These are phyloP conservation scores for Ulota crispa DNA, from an alignment of 225 moss, liverwort and hornwort species.

Conservation along the genomic window DNA sequence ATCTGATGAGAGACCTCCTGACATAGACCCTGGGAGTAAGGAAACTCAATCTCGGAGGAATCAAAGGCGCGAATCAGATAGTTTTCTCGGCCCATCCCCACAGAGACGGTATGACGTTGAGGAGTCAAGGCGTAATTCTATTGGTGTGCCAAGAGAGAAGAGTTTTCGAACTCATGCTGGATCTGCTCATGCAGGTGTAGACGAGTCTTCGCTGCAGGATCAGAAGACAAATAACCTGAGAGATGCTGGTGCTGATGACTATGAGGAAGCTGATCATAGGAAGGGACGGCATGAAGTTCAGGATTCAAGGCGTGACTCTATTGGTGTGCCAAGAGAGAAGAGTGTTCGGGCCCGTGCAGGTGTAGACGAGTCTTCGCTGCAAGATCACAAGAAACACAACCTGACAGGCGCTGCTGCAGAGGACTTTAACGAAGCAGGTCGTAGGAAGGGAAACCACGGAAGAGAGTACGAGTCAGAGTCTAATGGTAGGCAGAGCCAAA, in stretches of 20 bases:
- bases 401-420: conserved; percentile 11
- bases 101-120: conserved; percentile 18
- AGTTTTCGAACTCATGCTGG: conserved; percentile 5
- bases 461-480: conserved; percentile 1
- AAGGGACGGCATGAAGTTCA: conserved; percentile 15
- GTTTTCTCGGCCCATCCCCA: conserved; percentile 13
- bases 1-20: conserved; percentile 26
- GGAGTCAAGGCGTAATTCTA: conserved; percentile 42
- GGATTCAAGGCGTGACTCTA: conserved; percentile 40
- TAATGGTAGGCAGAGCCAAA: conserved; percentile 27
- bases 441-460: background rate
- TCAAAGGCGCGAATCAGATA: conserved; percentile 44
- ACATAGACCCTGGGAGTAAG: conserved; percentile 14
- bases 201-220: conserved; percentile 18
- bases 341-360: conserved; percentile 3
- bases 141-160: conserved; percentile 41
- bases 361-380: conserved; percentile 13
- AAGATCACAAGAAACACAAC: conserved; percentile 13
- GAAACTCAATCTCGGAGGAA: conserved; percentile 18
- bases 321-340: conserved; percentile 39
- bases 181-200: conserved; percentile 3
- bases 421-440: conserved; percentile 6
- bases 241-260: conserved; percentile 13
- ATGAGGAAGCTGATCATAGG: conserved; percentile 3
- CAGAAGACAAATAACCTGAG: conserved; percentile 14